Evolutionary conservation across 2,329 filamentous ascomycete species (phyloP).

Genomic region (Pseudohalonectria lignicola): DNA sequence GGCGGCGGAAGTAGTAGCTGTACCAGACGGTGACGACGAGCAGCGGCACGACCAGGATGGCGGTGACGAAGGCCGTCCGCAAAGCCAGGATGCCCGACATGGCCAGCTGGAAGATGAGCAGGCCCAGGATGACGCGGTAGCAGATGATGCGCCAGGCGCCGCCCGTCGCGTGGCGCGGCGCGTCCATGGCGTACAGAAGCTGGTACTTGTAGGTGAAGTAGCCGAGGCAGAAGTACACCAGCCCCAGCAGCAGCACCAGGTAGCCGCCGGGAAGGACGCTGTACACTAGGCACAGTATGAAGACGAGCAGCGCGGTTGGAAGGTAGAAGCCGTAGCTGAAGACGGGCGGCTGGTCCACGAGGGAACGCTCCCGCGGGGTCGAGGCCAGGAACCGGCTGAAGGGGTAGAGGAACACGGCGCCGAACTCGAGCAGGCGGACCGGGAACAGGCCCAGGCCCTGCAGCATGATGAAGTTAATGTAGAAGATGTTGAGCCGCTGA

Average conservation of each 20-base stretch:
- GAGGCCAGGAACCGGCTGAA: constrained; percentile 67
- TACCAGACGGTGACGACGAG: constrained; percentile 81
- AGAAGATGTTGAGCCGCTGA: constrained; percentile 67
- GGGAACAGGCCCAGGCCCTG: constrained; percentile 92
- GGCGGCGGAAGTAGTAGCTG: constrained; percentile 65
- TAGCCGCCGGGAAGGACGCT: constrained; percentile 74
- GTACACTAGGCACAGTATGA: constrained; percentile 94
- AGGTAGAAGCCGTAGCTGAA: constrained; percentile 97
- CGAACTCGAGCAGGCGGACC: constrained; percentile 82
- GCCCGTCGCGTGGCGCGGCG: constrained; percentile 87
- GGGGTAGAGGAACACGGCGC: constrained; percentile 73
- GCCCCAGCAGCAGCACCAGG: constrained; percentile 69
- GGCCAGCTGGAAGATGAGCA: constrained; percentile 82
- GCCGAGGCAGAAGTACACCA: constrained; percentile 73
- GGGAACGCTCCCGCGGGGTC: constrained; percentile 81
- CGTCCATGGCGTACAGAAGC: constrained; percentile 95
- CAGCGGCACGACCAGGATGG: constrained; percentile 64
- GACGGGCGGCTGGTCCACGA: constrained; percentile 68
- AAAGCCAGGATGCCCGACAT: constrained; percentile 81
- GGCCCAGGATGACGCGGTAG: constrained; percentile 75
- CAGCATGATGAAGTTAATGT: constrained; percentile 86
- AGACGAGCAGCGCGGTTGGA: constrained; percentile 82
- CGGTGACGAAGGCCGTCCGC: constrained; percentile 60
- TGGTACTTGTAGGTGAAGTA: constrained; percentile 96
- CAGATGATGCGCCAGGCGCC: constrained; percentile 95